Base-by-base conservation (phyloP, 2,329 filamentous ascomycete genomes). In the Emmonsia crescens region DNA sequence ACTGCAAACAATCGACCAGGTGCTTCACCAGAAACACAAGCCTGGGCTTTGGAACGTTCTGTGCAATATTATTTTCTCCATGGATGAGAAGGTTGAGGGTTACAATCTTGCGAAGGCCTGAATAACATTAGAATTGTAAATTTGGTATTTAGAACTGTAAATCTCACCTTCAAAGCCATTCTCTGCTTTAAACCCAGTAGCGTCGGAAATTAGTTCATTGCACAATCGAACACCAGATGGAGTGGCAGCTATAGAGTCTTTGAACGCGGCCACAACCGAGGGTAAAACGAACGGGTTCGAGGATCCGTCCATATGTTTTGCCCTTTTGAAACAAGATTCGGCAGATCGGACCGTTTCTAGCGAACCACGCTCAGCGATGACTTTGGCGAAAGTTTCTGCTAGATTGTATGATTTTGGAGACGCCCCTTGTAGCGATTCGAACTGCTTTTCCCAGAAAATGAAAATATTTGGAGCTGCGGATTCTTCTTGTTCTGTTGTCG, bases 21-120 rank as follows among this genome's bases (percentile, higher is more conserved):
- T 92, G 87, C 70, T 89, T 89, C 49, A 93, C 84, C 9, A 93
- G 85, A 75, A 96, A 94, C 0, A 96, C 85, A 2, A 94, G 75
- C 29, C 91, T 83, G 68, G 92, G 84, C 60, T 74, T 76, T 27
- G 77, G 77, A 61, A 84, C 60, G 12, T 61, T 66, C 27, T 78
- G 29, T 72, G 78, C 71, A 24, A 82, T 75, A 8, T 75, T 74
- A 42, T 80, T 77, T 62, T 82, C 78, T 2, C 74, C 76, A 29
- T 76, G 70, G 9, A 85, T 66, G 3, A 86, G 73, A 33, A 78
- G 72, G 66, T 86, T 86, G 21, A 86, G 75, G 12, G 83, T 66
- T 3, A 81, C 73, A 2, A 86, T 70, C 59, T 81, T 77, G 60
- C 73, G 76, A 14, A 85, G 69, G 2, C 73, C 78, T 80, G 60